Evolutionary conservation across 805 yeast genomes (phyloP).

Genomic region (Candida pseudoglaebosa): DNA sequence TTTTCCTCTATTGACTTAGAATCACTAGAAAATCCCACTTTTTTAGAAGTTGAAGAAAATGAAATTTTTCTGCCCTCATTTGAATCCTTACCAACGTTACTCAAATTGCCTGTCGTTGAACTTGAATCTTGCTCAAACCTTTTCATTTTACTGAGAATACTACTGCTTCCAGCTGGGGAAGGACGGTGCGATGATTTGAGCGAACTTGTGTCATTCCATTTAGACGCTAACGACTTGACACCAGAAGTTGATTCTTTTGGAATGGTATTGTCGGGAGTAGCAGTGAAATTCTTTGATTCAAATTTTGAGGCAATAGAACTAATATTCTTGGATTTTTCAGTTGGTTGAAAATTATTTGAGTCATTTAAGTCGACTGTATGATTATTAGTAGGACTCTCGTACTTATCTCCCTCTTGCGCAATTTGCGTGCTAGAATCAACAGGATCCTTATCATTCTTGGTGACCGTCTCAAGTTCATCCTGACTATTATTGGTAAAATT

Average conservation of each 20-base stretch:
- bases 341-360: neutral
- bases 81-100: neutral
- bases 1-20: neutral
- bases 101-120: neutral
- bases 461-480: neutral
- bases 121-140: conserved; percentile 25
- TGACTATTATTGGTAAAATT: neutral
- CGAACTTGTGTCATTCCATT: conserved; percentile 10
- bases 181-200: conserved; percentile 11
- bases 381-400: too few species aligned
- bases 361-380: neutral
- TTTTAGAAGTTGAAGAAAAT: conserved; percentile 12
- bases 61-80: conserved; percentile 8
- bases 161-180: conserved; percentile 18
- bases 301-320: conserved; percentile 21
- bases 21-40: conserved; percentile 15
- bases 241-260: neutral
- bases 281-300: conserved; percentile 9
- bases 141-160: conserved; percentile 33
- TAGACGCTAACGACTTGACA: conserved; percentile 10
- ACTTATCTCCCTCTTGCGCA: too few species aligned
- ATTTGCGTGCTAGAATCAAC: too few species aligned
- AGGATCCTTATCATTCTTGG: neutral
- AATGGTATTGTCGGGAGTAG: conserved; percentile 6
- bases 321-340: conserved; percentile 9